Conservation (phyloP, 139 green algal species). For the Klebsormidium nitens region DNA sequence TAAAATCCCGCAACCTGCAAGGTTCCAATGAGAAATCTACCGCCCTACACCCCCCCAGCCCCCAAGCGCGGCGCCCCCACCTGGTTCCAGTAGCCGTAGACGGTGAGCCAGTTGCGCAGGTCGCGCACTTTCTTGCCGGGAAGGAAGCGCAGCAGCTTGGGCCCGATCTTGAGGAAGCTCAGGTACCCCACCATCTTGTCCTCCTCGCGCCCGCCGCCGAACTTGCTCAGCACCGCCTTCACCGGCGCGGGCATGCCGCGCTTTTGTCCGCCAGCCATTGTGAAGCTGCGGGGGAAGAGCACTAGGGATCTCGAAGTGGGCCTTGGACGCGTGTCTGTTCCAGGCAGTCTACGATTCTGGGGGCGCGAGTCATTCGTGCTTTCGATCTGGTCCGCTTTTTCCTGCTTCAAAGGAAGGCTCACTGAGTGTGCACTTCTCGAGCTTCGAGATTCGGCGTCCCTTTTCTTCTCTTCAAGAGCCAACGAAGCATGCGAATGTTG, state of each 20-base stretch:
- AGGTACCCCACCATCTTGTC: conserved; percentile 83
- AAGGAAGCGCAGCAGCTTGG: conserved; percentile 92
- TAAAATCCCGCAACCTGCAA: no score
- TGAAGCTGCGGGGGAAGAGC: conserved; percentile 49
- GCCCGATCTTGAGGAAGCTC: conserved; percentile 82
- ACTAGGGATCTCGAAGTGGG: conserved; percentile 37
- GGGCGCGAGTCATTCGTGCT: no score
- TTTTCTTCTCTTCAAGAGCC: no score
- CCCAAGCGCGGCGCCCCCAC: no score
- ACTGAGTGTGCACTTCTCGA: no score
- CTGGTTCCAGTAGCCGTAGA: conserved; percentile 58
- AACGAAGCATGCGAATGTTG: no score
- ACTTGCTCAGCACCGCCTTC: conserved; percentile 73
- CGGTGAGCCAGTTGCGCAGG: conserved; percentile 87
- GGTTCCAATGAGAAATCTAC: no score
- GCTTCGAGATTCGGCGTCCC: no score
- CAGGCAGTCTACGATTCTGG: no score
- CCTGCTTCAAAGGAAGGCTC: no score
- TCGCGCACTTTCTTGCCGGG: conserved; percentile 84
- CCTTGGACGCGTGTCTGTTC: not conserved
- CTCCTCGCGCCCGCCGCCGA: conserved; percentile 81
- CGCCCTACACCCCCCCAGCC: no score
- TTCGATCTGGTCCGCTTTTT: no score
- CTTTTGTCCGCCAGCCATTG: conserved; percentile 65
- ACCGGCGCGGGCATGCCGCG: conserved; percentile 83